Percentiles rank a stretch among this genome's conserved stretches.
Evolutionary conservation across 345 rosid species (phyloP).

Genomic region (Kernera saxatilis): DNA sequence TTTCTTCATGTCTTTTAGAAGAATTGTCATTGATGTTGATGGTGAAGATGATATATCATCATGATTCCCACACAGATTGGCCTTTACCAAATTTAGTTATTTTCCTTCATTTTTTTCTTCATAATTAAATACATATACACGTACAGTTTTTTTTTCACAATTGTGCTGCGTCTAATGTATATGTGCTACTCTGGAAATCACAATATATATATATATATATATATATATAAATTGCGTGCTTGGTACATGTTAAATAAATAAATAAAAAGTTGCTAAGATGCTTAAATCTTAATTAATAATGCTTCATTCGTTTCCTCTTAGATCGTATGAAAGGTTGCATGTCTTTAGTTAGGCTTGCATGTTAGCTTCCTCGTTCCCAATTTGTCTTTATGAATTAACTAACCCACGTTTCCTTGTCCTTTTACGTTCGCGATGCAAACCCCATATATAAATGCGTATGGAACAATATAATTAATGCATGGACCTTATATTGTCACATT

Average conservation of each 20-base stretch:
- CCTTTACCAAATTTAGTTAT: not conserved
- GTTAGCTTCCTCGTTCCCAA: slow-evolving; percentile 10
- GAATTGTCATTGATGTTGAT: slow-evolving; percentile 25
- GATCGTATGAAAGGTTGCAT: slow-evolving; percentile 29
- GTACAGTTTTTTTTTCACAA: not conserved
- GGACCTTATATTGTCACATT: not conserved
- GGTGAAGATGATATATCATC: not conserved
- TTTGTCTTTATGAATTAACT: not conserved
- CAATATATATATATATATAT: not conserved
- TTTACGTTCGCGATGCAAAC: not conserved
- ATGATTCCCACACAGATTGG: not conserved
- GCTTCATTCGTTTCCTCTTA: slow-evolving; percentile 10
- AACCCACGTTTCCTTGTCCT: not conserved
- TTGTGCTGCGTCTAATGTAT: not conserved
- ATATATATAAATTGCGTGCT: not conserved
- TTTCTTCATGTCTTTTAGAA: slow-evolving; percentile 20
- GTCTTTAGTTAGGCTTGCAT: slow-evolving; percentile 18
- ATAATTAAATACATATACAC: not conserved
- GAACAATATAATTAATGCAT: not conserved
- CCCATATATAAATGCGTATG: not conserved
- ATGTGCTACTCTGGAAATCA: not conserved
- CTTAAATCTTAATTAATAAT: not conserved
- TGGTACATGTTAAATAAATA: slow-evolving; percentile 2
- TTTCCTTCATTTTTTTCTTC: not conserved
- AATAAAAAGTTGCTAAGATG: slow-evolving; percentile 1